Evolutionary conservation across 768 basidiomycete genomes (phyloP), one percentile per base, ranked within the genome.

Genomic region (Rhizopogon vinicolor): DNA sequence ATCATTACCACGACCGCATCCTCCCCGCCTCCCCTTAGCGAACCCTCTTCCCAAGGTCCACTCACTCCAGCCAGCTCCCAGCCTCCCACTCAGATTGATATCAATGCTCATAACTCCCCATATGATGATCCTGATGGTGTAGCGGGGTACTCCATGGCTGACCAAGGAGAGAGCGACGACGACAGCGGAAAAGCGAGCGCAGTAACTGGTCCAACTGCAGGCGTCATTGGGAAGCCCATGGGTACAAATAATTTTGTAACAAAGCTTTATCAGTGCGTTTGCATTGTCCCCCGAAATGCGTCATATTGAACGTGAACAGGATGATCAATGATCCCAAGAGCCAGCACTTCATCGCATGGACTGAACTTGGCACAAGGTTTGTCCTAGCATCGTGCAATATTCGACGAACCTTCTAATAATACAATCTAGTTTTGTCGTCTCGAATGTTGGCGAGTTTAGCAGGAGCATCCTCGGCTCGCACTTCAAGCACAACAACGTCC

Each of bases 401-500:
- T 54, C 39, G 41, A 50, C 41, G 12, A 54, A 10, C 2, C 10
- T 49, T 45, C 3, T 25, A 25, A 19, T 54, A 40, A 12, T 22
- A 19, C 28, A 59, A 8, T 13, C 29, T 41, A 80, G 87, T 45
- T 92, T 93, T 62, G 88, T 92, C 44, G 91, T 93, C 37, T 87
- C 86, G 42, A 91, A 91, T 57, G 88, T 90, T 46, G 87, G 87
- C 68, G 89, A 91, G 66, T 93, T 93, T 68, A 91, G 89, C 61
- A 77, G 89, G 57, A 89, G 83, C 64, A 91, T 92, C 61, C 77
- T 93, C 31, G 90, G 90, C 3, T 84, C 86, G 2, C 91, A 93
- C 66, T 93, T 93, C 73, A 93, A 92, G 70, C 91, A 93, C 72
- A 92, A 91, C 69, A 92, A 92, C 67, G 89, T 89, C 58, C 54